phyloP scores from a whole-genome alignment of 768 basidiomycete genomes.

The Rhodotorula taiwanensis region DNA sequence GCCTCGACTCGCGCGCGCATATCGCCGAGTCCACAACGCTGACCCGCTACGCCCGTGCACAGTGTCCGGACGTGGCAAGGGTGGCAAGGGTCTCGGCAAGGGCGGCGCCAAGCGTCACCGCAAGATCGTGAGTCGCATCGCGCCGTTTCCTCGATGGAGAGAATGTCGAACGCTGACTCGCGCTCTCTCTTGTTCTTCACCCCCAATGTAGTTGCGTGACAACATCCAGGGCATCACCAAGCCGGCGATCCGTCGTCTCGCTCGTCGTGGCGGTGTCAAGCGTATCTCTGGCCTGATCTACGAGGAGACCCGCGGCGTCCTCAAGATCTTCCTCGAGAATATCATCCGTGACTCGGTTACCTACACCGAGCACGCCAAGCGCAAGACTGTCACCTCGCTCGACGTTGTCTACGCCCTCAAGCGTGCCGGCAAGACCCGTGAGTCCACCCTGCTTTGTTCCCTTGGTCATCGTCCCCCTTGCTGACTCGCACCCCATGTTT shows the following conservation, averaged over 20 bases:
- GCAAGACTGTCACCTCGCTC: constrained; percentile 81
- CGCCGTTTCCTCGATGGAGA: no score
- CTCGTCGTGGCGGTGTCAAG: constrained; percentile 96
- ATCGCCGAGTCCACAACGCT: background rate
- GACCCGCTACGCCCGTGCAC: constrained; percentile 31
- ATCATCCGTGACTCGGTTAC: constrained; percentile 92
- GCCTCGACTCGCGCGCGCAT: constrained; percentile 40
- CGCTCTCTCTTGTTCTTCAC: no score
- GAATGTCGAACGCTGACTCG: constrained; percentile 5
- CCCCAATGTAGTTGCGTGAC: constrained; percentile 50
- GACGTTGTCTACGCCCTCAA: constrained; percentile 60
- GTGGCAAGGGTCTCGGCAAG: constrained; percentile 78
- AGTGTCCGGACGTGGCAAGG: constrained; percentile 94
- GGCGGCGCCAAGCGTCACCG: constrained; percentile 92
- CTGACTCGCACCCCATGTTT: no score
- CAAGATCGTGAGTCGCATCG: constrained; percentile 72
- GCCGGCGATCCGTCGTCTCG: constrained; percentile 86
- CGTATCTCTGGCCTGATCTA: constrained; percentile 86
- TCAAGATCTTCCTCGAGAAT: constrained; percentile 84
- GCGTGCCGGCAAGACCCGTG: constrained; percentile 55
- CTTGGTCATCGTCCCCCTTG: no score
- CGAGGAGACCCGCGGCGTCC: constrained; percentile 89
- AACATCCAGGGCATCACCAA: constrained; percentile 68
- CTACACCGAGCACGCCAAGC: constrained; percentile 96
- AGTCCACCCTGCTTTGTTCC: no score